Evolutionary conservation across 2,329 filamentous ascomycete species (phyloP).

Genomic region (Epichloe amarillans): DNA sequence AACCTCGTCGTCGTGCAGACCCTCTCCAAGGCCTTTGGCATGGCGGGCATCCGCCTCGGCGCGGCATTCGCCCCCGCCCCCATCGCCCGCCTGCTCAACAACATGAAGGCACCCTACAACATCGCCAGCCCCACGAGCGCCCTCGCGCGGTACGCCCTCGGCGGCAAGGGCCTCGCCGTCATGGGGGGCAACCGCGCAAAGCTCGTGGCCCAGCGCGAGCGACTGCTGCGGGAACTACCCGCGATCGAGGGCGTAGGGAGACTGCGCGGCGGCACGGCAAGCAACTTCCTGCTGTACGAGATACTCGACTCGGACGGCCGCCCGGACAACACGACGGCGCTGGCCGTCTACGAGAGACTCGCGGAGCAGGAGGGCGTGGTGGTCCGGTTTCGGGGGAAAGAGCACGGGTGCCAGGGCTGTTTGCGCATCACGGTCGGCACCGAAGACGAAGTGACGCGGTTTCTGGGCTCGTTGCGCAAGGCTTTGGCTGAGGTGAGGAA

Average conservation of each 20-base stretch:
- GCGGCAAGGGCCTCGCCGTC: constrained; percentile 49
- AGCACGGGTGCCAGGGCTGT: constrained; percentile 79
- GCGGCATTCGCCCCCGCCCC: constrained; percentile 65
- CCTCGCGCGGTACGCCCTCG: constrained; percentile 62
- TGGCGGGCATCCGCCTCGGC: constrained; percentile 85
- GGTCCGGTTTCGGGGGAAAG: constrained; percentile 90
- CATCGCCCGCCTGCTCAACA: constrained; percentile 74
- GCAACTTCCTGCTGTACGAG: constrained; percentile 87
- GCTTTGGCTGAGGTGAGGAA: constrained; percentile 31
- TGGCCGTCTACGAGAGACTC: constrained; percentile 70
- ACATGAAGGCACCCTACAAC: constrained; percentile 92
- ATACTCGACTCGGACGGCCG: constrained; percentile 60
- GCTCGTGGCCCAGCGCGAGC: constrained; percentile 64
- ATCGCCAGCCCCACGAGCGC: constrained; percentile 78
- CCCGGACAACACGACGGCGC: constrained; percentile 66
- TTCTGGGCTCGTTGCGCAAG: constrained; percentile 53
- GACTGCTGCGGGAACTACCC: constrained; percentile 61
- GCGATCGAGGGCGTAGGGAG: constrained; percentile 64
- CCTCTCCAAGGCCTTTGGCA: constrained; percentile 91
- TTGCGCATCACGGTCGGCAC: constrained; percentile 88
- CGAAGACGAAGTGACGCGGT: constrained; percentile 67
- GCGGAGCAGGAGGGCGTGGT: constrained; percentile 83
- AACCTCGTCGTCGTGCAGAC: constrained; percentile 98
- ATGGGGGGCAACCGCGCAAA: constrained; percentile 60
- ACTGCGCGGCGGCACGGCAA: constrained; percentile 64